Evolutionary conservation across 805 yeast species (phyloP), one percentile per base, ranked within the genome.

Genomic region (Kodamaea leandrae): DNA sequence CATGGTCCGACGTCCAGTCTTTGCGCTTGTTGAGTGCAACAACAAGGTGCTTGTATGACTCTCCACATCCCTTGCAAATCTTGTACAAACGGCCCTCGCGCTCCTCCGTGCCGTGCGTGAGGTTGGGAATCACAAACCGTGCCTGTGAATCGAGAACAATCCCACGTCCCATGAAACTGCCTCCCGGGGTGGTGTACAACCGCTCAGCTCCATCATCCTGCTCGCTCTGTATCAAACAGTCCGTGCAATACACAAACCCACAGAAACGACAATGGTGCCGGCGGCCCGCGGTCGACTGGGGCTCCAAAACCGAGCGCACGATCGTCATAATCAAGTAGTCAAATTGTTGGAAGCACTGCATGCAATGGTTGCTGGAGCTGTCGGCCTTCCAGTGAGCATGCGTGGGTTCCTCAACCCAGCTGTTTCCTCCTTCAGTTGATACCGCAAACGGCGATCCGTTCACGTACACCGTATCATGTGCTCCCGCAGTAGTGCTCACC

Each of bases 211-310:
- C 46, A 3, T 40, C 42, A 13, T 44, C 49, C 16, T n/a, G 20
- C 19, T 48, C 52, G 15, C 34, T 32, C 29, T 48, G 52, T 3
- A 41, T 38, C 39, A 48, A 41, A 20, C 52, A 48, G 26, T 39
- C 47, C 26, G 30, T 56, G 47, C 80, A 75, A 38, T 66, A 71
- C 8, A 74, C 68, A 23, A 61, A 60, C 2, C 80, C 80, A 53
- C 80, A 75, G 44, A 68, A 74, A 13, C 80, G 48, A 48, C 80
- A 75, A 50, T 75, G 80, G 51, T 75, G 80, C 39, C 71, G 61
- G 26, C 64, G 44, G 39, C 71, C 62, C 19, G 62, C 42, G 24
- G n/a, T 17, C 16, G 36, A 21, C 67, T 49, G 28, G 41, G 50
- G 35, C 20, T 42, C 43, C 36, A 40, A 29, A 24, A 40, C 36